Evolutionary conservation across 192 early-diverging fungal species (phyloP).

Genomic region (Rhizophagus prolifer): DNA sequence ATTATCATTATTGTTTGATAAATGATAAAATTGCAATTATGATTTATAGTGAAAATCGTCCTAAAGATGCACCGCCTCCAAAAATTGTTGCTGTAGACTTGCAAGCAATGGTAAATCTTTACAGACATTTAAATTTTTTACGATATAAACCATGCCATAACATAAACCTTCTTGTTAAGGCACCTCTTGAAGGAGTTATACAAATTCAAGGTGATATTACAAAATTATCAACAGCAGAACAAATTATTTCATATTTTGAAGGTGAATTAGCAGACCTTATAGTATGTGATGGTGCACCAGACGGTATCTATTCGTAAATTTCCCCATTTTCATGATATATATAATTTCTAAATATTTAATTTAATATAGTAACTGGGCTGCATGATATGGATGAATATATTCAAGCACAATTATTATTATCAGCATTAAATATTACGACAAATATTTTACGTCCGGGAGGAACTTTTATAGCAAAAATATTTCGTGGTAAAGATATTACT

Average conservation of each 20-base stretch:
- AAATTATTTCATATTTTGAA: conserved; percentile 88
- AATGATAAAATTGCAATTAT: neutral
- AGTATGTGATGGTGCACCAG: conserved; percentile 94
- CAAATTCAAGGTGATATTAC: conserved; percentile 98
- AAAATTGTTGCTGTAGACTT: conserved; percentile 90
- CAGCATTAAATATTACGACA: conserved; percentile 95
- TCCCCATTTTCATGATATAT: neutral
- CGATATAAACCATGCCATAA: neutral
- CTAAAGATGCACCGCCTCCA: conserved; percentile 29
- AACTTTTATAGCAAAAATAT: conserved; percentile 98
- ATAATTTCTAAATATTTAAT: neutral
- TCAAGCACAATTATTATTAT: conserved; percentile 93
- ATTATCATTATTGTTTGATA: neutral
- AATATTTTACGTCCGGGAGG: conserved; percentile 88
- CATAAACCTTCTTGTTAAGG: conserved; percentile 43
- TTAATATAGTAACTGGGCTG: conserved; percentile 78
- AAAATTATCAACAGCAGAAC: conserved; percentile 86
- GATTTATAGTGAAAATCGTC: conserved; percentile 49
- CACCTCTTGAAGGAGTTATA: conserved; percentile 88
- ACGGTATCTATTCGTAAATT: conserved; percentile 54
- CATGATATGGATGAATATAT: conserved; percentile 99
- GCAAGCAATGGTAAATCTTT: conserved; percentile 74
- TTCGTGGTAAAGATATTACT: conserved; percentile 92
- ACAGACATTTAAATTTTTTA: neutral
- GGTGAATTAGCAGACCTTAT: conserved; percentile 89